Conservation (phyloP, 306 rosid genomes). For the Bauhinia variegata region DNA sequence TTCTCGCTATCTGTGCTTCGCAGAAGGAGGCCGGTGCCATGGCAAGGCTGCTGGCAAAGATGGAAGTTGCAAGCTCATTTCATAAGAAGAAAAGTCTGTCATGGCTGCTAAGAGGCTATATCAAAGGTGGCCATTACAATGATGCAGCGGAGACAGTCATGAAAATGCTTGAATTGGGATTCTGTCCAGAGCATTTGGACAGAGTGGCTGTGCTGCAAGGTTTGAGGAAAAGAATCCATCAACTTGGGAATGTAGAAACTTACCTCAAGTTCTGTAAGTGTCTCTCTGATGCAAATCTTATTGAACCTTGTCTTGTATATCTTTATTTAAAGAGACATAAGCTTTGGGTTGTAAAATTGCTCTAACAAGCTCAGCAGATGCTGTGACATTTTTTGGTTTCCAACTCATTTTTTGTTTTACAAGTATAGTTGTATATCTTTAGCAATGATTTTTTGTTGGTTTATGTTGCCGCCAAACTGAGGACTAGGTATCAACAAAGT, state of each 20-base stretch:
- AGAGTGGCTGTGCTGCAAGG: slow-evolving; percentile 86
- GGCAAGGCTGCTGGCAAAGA: slow-evolving; percentile 66
- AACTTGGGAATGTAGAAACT: slow-evolving; percentile 57
- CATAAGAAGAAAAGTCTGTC: slow-evolving; percentile 77
- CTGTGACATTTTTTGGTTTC: slow-evolving; percentile 2
- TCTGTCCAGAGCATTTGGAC: slow-evolving; percentile 79
- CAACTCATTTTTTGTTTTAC: slow-evolving; percentile 1
- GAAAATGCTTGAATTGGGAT: slow-evolving; percentile 81
- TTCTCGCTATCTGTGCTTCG: slow-evolving; percentile 91
- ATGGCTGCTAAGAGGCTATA: slow-evolving; percentile 91
- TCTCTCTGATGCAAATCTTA: slow-evolving; percentile 71
- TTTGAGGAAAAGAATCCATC: slow-evolving; percentile 67
- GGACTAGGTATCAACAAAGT: too few species aligned
- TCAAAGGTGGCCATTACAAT: slow-evolving; percentile 85
- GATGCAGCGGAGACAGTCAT: slow-evolving; percentile 85
- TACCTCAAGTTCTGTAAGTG: slow-evolving; percentile 81
- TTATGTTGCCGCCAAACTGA: too few species aligned
- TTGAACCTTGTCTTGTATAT: slow-evolving; percentile 84
- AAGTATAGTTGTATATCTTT: slow-evolving; percentile 33
- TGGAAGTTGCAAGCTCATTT: slow-evolving; percentile 63
- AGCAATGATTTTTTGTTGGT: slow-evolving; percentile 40
- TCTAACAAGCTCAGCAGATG: slow-evolving; percentile 42
- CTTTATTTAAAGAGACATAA: slow-evolving; percentile 74
- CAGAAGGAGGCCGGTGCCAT: slow-evolving; percentile 72
- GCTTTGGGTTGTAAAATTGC: slow-evolving; percentile 83